Percentiles rank a stretch among this genome's conserved stretches.
Evolutionary conservation across 228 moss, liverwort and hornwort species (phyloP).

Genomic region (Sphagnum magellanicum): DNA sequence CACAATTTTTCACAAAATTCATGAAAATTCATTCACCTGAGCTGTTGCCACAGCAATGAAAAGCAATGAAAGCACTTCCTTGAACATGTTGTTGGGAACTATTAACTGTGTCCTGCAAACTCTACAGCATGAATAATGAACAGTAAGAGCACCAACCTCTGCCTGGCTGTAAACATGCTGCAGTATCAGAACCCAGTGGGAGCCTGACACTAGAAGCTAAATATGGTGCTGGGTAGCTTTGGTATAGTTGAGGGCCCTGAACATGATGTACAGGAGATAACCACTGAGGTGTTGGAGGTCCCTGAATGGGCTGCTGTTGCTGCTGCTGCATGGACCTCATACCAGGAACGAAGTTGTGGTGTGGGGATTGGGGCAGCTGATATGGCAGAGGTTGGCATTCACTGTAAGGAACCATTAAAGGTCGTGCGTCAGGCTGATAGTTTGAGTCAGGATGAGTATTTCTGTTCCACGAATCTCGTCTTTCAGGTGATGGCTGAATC

Average conservation of each 20-base stretch:
- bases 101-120: too few relatives aligned
- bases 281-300: constrained; percentile 50
- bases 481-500: constrained; percentile 54
- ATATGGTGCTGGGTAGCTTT: constrained; percentile 38
- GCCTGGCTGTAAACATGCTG: constrained; percentile 1
- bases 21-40: not conserved
- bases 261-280: constrained; percentile 32
- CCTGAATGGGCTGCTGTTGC: constrained; percentile 43
- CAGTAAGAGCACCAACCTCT: constrained; percentile 5
- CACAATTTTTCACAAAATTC: not conserved
- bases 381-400: constrained; percentile 37
- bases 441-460: constrained; percentile 41
- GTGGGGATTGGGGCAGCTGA: constrained; percentile 19
- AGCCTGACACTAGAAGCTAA: constrained; percentile 30
- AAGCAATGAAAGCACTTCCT: not conserved
- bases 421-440: constrained; percentile 34
- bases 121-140: not conserved
- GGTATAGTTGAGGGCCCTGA: constrained; percentile 31
- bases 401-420: constrained; percentile 36
- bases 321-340: constrained; percentile 49
- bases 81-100: too few relatives aligned
- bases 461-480: constrained; percentile 47
- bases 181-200: constrained; percentile 26
- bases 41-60: not conserved
- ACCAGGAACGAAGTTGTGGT: constrained; percentile 38